These are phyloP conservation scores for Ambrosia trifida DNA, from an alignment of 129 eudicot species.

Conservation along the genomic window DNA sequence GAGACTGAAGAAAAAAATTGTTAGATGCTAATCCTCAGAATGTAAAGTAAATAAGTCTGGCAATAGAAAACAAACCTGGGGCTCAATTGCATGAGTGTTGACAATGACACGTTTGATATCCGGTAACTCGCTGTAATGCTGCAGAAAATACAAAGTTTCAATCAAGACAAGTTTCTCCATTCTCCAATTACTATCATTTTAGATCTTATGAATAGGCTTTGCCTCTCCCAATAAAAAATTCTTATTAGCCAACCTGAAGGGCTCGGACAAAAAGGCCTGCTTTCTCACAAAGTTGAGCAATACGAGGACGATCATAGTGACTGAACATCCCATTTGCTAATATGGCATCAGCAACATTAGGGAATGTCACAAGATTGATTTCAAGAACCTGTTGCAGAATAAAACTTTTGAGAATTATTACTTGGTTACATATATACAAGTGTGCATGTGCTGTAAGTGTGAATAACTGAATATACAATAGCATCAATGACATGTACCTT, in stretches of 20 bases:
- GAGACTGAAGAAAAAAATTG: slow-evolving; percentile 58
- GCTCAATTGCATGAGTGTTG: slow-evolving; percentile 99
- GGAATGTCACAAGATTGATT: slow-evolving; percentile 96
- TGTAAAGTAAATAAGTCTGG: background rate
- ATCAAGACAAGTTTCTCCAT: slow-evolving; percentile 1
- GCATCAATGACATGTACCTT: slow-evolving; percentile 46
- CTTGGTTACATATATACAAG: background rate
- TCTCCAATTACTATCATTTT: background rate
- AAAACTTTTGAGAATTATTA: slow-evolving; percentile 11
- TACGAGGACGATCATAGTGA: slow-evolving; percentile 94
- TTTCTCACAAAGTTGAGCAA: slow-evolving; percentile 98
- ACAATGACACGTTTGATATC: slow-evolving; percentile 97
- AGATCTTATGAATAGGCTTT: background rate
- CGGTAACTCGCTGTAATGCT: slow-evolving; percentile 88
- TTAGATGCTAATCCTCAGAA: slow-evolving; percentile 11
- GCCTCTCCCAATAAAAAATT: background rate
- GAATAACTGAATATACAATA: background rate
- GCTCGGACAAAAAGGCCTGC: slow-evolving; percentile 96
- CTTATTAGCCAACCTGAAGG: slow-evolving; percentile 61
- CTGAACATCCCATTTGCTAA: slow-evolving; percentile 97
- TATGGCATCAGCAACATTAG: slow-evolving; percentile 98
- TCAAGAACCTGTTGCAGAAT: slow-evolving; percentile 69
- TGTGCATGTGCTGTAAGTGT: background rate
- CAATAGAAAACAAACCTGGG: slow-evolving; percentile 62
- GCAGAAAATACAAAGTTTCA: slow-evolving; percentile 28